Percentiles rank a stretch among this genome's conserved stretches.
These are phyloP conservation scores for Leccinum colubrinum DNA, from an alignment of 1,284 basidiomycete genomes.

Conservation along the genomic window DNA sequence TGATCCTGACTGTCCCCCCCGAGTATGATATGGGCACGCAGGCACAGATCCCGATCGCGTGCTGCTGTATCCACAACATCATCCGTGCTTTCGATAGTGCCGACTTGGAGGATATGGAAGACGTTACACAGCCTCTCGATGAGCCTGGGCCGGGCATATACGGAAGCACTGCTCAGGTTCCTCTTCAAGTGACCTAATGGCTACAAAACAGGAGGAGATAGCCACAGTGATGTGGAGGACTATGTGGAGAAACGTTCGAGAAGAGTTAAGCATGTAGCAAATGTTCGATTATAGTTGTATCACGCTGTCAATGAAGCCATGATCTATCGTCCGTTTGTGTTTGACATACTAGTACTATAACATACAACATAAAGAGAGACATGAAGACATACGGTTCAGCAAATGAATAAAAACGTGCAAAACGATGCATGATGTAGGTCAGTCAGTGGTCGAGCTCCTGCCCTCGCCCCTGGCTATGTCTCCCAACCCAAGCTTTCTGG, in stretches of 20 bases:
- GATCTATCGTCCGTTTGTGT: background rate
- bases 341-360: background rate
- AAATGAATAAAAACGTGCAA: background rate
- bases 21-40: background rate
- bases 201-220: background rate
- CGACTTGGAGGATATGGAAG: background rate
- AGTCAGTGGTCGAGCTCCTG: background rate
- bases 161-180: background rate
- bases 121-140: background rate
- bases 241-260: background rate
- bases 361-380: too few relatives aligned
- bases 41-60: background rate
- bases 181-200: background rate
- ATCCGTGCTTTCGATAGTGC: background rate
- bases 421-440: background rate
- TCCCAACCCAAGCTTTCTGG: background rate
- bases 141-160: background rate
- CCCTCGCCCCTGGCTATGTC: background rate
- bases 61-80: background rate
- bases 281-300: background rate
- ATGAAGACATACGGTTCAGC: background rate
- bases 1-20: background rate
- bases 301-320: background rate
- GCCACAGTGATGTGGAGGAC: background rate
- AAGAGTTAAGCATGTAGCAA: background rate